Conservation (phyloP, 169 alveolate genomes). For the Plasmodium gonderi region DNA sequence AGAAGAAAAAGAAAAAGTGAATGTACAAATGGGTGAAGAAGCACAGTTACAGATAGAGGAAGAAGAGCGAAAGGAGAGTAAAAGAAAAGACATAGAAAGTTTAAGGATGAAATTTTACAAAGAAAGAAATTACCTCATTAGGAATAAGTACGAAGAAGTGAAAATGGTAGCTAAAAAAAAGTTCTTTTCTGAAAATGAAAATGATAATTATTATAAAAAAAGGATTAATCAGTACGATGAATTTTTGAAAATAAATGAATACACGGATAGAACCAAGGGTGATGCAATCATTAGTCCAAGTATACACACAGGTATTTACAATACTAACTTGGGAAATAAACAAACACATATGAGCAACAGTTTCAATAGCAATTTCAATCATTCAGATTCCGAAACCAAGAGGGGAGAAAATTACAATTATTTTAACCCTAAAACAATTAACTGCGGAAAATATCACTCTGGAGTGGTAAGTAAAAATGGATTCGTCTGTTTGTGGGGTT, state of each 20-base stretch:
- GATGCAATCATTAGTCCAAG: too few species aligned
- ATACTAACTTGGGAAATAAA: not conserved
- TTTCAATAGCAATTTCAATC: not conserved
- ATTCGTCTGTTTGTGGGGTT: conserved; percentile 56
- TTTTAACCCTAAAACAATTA: conserved; percentile 26
- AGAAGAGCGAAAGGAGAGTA: not conserved
- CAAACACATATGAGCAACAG: not conserved
- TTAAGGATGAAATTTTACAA: not conserved
- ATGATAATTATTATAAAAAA: conserved; percentile 5
- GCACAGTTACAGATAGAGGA: not conserved
- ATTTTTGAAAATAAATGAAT: not conserved
- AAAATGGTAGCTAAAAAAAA: not conserved
- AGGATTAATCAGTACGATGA: conserved; percentile 16
- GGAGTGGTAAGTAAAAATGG: conserved; percentile 63
- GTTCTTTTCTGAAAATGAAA: conserved; percentile 21
- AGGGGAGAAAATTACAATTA: not conserved
- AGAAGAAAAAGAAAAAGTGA: not conserved
- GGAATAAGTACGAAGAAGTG: conserved; percentile 13
- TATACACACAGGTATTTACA: too few species aligned
- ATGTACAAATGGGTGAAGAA: not conserved
- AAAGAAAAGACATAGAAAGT: not conserved
- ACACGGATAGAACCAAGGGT: not conserved
- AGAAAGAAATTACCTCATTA: not conserved
- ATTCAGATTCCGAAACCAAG: not conserved
- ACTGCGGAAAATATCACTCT: conserved; percentile 59